Evolutionary conservation across 305 asterid species (phyloP), one percentile per base, ranked within the genome.

Genomic region (Fraxinus greggii): DNA sequence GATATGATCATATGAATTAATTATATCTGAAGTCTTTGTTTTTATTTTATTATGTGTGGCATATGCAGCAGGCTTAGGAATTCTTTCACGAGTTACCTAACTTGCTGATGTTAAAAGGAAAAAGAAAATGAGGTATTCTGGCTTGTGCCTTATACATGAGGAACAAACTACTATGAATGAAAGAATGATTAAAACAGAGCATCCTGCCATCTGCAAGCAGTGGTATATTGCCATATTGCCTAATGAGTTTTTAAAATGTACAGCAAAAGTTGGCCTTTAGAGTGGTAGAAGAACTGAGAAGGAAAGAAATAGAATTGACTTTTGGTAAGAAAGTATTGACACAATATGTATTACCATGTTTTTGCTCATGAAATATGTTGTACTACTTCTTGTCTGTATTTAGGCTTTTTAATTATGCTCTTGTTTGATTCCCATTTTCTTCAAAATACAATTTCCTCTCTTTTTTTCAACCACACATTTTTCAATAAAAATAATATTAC

Each of bases 161-260:
- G 48, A 72, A 33, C 51, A 72, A 17, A 33, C 2, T 17, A 72
- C 29, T 72, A 1, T 72, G 76, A 35, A 72, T 32, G 28, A 19
- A 72, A 72, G 76, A 72, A 72, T 33, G 76, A 72, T 21, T 72
- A n/a, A 70, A 70, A 29, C 4, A 70, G n/a, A 33, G 76, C 26
- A 72, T 32, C 48, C 28, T 32, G 28, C 76, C 76, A 32, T 32
- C 42, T 17, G 42, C 48, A 72, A 72, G 76, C 76, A 32, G 51
- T 72, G 76, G 28, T 17, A 24, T 24, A 63, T 63, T 24, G 33
- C n/a, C 23, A 67, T 67, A 67, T 67, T 13, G 19, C 12, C 12
- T 67, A 63, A 13, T 67, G 74, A 28, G 38, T 28, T 67, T 23
- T 29, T 67, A 67, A 12, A 67, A 67, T 26, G 33, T 67, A 67